Evolutionary conservation across 768 basidiomycete species (phyloP).

Genomic region (Cyclocybe aegerita): DNA sequence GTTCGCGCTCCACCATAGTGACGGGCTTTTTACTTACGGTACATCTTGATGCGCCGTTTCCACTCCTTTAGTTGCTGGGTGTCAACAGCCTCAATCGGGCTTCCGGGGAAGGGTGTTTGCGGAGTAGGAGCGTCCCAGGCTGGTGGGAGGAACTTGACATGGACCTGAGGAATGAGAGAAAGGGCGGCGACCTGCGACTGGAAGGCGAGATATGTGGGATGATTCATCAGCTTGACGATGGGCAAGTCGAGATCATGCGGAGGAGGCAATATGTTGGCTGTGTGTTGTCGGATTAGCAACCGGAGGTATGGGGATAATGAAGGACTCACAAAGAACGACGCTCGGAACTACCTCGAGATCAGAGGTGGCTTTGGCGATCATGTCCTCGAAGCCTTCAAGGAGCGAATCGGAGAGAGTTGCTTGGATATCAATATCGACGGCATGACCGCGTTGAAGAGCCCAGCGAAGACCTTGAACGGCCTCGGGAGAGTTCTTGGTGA

Average conservation of each 20-base stretch:
- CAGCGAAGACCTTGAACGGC: conserved; percentile 58
- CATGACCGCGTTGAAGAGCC: conserved; percentile 61
- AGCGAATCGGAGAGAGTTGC: conserved; percentile 52
- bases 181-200: conserved; percentile 71
- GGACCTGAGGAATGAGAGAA: conserved; percentile 71
- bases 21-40: conserved; percentile 52
- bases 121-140: conserved; percentile 66
- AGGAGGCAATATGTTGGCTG: conserved; percentile 81
- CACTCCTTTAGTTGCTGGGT: conserved; percentile 60
- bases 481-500: conserved; percentile 45
- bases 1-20: not conserved
- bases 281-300: conserved; percentile 8
- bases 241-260: conserved; percentile 70
- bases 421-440: conserved; percentile 72
- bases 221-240: conserved; percentile 78
- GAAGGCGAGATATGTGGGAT: conserved; percentile 71
- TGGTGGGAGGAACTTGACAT: conserved; percentile 77
- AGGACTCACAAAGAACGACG: conserved; percentile 65
- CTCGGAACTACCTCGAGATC: conserved; percentile 46
- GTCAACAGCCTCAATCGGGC: conserved; percentile 35
- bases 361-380: conserved; percentile 61
- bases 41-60: conserved; percentile 80
- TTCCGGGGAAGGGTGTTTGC: conserved; percentile 38
- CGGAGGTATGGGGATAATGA: conserved; percentile 1
- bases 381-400: conserved; percentile 68